These are phyloP conservation scores for Margaritispora aquatica DNA, from an alignment of 495 filamentous ascomycete species.

Conservation along the genomic window DNA sequence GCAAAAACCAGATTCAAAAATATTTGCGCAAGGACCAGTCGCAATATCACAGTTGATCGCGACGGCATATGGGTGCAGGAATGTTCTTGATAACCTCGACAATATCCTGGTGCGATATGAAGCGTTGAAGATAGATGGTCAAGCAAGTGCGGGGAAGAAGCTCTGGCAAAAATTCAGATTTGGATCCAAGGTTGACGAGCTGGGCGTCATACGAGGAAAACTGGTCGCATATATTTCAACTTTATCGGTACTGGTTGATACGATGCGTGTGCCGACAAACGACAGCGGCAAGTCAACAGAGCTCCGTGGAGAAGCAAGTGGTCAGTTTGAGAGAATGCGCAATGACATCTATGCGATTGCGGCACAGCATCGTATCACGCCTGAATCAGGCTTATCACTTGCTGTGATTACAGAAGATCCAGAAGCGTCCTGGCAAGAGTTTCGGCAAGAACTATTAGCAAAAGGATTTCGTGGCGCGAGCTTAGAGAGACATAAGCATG, in stretches of 20 bases:
- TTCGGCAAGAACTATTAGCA: slow-evolving; percentile 3
- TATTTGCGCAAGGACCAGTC: slow-evolving; percentile 27
- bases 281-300: neutral
- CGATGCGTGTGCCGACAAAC: neutral
- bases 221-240: slow-evolving; percentile 7
- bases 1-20: slow-evolving; percentile 37
- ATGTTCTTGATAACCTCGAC: slow-evolving; percentile 30
- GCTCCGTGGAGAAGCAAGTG: neutral
- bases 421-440: slow-evolving; percentile 11
- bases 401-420: neutral
- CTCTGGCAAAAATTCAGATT: slow-evolving; percentile 7
- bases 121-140: neutral
- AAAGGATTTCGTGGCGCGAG: slow-evolving; percentile 9
- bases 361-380: neutral
- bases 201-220: slow-evolving; percentile 8
- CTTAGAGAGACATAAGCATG: slow-evolving; percentile 2
- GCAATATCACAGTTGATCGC: slow-evolving; percentile 25
- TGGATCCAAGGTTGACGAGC: slow-evolving; percentile 7
- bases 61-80: slow-evolving; percentile 39
- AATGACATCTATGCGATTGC: slow-evolving; percentile 1
- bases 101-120: neutral
- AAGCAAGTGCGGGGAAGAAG: neutral
- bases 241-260: slow-evolving; percentile 3
- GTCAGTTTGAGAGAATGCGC: slow-evolving; percentile 3
- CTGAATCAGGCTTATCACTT: neutral